Percentiles rank a stretch among this genome's conserved stretches.
Conservation (phyloP, 2,329 filamentous ascomycete genomes). For the Venturia carpophila region DNA sequence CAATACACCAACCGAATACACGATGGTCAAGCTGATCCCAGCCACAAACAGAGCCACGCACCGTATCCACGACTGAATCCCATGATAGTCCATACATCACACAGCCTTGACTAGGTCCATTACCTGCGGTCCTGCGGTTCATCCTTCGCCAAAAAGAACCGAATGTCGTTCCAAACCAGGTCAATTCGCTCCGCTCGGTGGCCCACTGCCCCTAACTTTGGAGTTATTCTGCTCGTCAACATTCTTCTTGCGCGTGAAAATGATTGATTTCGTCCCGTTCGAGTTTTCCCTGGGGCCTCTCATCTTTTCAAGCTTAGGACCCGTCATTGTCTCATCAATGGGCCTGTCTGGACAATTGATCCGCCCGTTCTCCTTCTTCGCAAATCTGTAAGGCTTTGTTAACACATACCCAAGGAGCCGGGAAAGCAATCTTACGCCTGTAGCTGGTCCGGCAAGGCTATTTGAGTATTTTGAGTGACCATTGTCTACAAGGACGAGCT, state of each 20-base stretch:
- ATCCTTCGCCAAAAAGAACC: constrained; percentile 8
- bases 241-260: not conserved
- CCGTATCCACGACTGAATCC: not conserved
- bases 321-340: not conserved
- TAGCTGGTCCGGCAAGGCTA: not conserved
- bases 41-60: no score
- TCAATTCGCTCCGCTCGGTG: not conserved
- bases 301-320: not conserved
- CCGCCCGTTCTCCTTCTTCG: not conserved
- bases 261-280: not conserved
- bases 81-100: not conserved
- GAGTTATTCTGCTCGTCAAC: not conserved
- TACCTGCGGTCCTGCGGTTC: constrained; percentile 9
- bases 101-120: not conserved
- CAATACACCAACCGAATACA: not conserved
- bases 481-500: not conserved
- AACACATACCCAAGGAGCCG: not conserved
- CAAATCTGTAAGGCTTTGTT: not conserved
- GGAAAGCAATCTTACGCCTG: not conserved
- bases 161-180: constrained; percentile 14
- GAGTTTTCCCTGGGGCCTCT: no score
- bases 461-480: not conserved
- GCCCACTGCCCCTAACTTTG: not conserved
- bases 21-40: not conserved
- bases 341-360: not conserved